These are phyloP conservation scores for Anthracocystis panici-leucophaei DNA, from an alignment of 1,284 basidiomycete species.

Conservation along the genomic window DNA sequence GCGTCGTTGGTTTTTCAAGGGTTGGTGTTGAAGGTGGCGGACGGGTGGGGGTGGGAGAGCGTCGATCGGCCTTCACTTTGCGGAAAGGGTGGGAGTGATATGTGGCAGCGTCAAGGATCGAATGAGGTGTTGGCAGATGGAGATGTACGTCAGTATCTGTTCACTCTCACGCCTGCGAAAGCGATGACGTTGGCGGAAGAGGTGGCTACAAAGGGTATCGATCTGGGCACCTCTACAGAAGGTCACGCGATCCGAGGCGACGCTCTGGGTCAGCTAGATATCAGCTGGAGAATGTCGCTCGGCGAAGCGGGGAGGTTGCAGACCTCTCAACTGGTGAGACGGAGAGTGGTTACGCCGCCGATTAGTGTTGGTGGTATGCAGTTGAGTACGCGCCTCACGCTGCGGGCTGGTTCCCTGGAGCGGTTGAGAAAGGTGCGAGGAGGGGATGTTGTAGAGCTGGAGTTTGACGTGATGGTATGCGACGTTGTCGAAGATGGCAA, in stretches of 20 bases:
- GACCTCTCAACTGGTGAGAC: slow-evolving; percentile 33
- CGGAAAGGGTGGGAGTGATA: slow-evolving; percentile 10
- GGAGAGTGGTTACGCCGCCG: slow-evolving; percentile 12
- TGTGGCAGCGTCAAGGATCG: slow-evolving; percentile 26
- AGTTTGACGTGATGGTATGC: slow-evolving; percentile 7
- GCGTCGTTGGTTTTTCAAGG: slow-evolving; percentile 48
- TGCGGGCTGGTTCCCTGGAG: slow-evolving; percentile 9
- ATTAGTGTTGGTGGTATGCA: slow-evolving; percentile 1
- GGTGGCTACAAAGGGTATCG: slow-evolving; percentile 1
- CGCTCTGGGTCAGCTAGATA: slow-evolving; percentile 59
- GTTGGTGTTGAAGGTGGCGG: slow-evolving; percentile 43
- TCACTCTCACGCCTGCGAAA: slow-evolving; percentile 27
- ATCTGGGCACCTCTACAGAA: slow-evolving; percentile 19
- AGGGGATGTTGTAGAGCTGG: slow-evolving; percentile 7
- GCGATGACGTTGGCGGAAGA: neutral
- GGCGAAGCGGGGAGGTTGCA: slow-evolving; percentile 63
- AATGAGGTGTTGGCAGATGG: slow-evolving; percentile 51
- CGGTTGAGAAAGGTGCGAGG: neutral
- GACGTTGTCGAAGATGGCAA: slow-evolving; percentile 8
- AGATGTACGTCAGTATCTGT: slow-evolving; percentile 65
- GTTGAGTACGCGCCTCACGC: slow-evolving; percentile 7
- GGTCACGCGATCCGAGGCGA: slow-evolving; percentile 25
- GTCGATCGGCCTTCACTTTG: slow-evolving; percentile 34
- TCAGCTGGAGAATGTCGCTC: slow-evolving; percentile 60
- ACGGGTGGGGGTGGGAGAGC: slow-evolving; percentile 37